Evolutionary conservation across 2,329 filamentous ascomycete genomes (phyloP).

Genomic region (Neonectria ditissima): DNA sequence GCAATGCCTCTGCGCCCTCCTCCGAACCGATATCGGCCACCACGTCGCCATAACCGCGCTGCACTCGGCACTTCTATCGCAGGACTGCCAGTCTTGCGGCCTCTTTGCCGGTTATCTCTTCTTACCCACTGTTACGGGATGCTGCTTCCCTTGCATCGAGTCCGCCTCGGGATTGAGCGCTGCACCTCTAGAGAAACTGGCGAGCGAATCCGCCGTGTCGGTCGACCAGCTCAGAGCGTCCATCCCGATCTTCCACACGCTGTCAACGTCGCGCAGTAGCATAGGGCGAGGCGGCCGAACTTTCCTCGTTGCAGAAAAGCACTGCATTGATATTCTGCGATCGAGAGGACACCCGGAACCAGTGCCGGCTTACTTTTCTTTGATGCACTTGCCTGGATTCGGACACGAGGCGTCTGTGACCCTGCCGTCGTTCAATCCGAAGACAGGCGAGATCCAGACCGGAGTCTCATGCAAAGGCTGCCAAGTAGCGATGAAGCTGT

Average conservation of each 20-base stretch:
- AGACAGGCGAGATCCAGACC: constrained; percentile 19
- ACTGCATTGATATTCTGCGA: constrained; percentile 19
- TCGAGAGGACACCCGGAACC: constrained; percentile 18
- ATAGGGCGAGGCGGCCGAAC: constrained; percentile 6
- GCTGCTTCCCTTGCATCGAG: constrained; percentile 25
- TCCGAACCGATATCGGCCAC: constrained; percentile 25
- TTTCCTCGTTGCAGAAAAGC: constrained; percentile 17
- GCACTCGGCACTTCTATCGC: constrained; percentile 20
- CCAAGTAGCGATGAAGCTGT: constrained; percentile 17
- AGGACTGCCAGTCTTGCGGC: constrained; percentile 20
- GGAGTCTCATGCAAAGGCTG: constrained; percentile 25
- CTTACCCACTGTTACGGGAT: constrained; percentile 19
- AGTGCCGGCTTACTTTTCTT: constrained; percentile 18
- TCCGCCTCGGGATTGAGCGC: constrained; percentile 23
- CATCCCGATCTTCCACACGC: constrained; percentile 19
- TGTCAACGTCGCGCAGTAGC: constrained; percentile 10
- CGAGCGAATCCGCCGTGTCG: constrained; percentile 2
- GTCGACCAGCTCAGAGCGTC: constrained; percentile 11
- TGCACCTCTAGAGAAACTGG: constrained; percentile 22
- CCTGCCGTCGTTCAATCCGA: constrained; percentile 16
- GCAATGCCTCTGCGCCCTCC: constrained; percentile 15
- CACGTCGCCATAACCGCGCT: constrained; percentile 18
- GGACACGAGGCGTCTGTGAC: constrained; percentile 17
- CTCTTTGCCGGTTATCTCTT: constrained; percentile 22
- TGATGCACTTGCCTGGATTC: constrained; percentile 22